A percentile compares a stretch with the other conserved stretches of the same genome.
phyloP scores from a whole-genome alignment of 225 moss, liverwort and hornwort species.

The Bryoerythrophyllum caledonicum region DNA sequence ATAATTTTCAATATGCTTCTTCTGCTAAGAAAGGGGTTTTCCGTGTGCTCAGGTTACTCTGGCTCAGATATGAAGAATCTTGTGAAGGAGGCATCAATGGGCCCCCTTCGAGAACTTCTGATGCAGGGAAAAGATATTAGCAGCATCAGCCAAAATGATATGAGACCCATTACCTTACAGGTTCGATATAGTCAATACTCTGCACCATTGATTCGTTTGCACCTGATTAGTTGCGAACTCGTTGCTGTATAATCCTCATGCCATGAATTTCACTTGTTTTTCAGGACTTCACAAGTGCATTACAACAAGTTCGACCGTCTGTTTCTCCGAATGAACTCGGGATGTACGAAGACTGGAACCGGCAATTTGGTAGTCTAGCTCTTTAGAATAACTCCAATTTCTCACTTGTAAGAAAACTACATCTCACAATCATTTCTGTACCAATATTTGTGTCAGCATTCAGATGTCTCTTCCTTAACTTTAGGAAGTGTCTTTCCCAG shows the following conservation, averaged over 20 bases:
- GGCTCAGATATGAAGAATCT: conserved; percentile 99
- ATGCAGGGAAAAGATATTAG: conserved; percentile 84
- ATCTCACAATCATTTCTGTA: conserved; percentile 11
- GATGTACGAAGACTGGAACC: conserved; percentile 94
- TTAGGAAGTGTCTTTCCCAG: not conserved
- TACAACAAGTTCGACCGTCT: conserved; percentile 93
- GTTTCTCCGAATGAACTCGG: conserved; percentile 92
- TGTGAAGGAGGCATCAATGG: conserved; percentile 99
- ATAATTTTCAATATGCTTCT: conserved; percentile 14
- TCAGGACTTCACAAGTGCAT: conserved; percentile 88
- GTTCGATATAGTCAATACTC: conserved; percentile 32
- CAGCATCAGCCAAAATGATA: conserved; percentile 77
- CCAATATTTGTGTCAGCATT: conserved; percentile 7
- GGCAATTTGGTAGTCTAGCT: conserved; percentile 82
- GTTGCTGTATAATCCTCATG: conserved; percentile 11
- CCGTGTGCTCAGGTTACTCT: conserved; percentile 74
- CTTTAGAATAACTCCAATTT: conserved; percentile 34
- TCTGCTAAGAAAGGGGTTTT: conserved; percentile 19
- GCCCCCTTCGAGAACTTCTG: conserved; percentile 89
- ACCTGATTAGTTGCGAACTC: conserved; percentile 1
- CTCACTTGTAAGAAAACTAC: conserved; percentile 30
- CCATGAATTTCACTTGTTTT: conserved; percentile 16
- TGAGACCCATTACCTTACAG: conserved; percentile 89
- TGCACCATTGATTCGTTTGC: not conserved
- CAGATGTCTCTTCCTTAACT: not conserved